Conservation (phyloP, 1,284 basidiomycete genomes). For the Papiliotrema flavescens region DNA sequence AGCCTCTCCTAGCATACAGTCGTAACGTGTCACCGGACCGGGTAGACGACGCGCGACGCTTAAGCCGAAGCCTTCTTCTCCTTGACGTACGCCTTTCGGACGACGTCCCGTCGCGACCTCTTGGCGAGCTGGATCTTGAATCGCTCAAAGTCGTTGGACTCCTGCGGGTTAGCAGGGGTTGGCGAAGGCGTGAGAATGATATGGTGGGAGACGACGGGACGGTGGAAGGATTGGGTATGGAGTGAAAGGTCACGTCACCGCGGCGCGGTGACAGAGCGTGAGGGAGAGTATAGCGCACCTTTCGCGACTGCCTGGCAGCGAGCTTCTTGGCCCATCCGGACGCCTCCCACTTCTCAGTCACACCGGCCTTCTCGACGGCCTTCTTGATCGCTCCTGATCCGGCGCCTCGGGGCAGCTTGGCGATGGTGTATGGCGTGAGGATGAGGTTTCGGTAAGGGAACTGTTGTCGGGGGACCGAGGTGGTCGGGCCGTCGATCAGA, state of each 20-base stretch:
- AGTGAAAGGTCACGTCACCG: too few species aligned
- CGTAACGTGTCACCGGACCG: background rate
- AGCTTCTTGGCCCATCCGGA: constrained; percentile 91
- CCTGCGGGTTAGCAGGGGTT: constrained; percentile 16
- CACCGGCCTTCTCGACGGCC: constrained; percentile 65
- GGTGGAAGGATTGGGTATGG: too few species aligned
- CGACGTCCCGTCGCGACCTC: constrained; percentile 53
- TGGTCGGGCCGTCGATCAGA: constrained; percentile 89
- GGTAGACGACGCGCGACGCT: constrained; percentile 4
- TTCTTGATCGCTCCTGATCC: constrained; percentile 80
- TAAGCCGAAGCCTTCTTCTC: constrained; percentile 51
- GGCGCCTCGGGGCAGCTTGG: constrained; percentile 82
- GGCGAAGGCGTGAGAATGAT: background rate
- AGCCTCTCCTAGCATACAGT: background rate
- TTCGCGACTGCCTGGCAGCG: constrained; percentile 69
- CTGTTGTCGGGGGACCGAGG: constrained; percentile 85
- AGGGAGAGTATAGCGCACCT: constrained; percentile 45
- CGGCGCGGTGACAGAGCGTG: background rate
- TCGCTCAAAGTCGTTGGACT: constrained; percentile 85
- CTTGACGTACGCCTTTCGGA: constrained; percentile 51
- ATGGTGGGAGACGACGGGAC: background rate
- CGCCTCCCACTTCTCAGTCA: constrained; percentile 61
- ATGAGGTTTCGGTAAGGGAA: constrained; percentile 89
- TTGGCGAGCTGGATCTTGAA: constrained; percentile 60
- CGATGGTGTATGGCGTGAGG: constrained; percentile 82